phyloP scores from a whole-genome alignment of 305 asterid genomes.

The Fraxinus platypoda region DNA sequence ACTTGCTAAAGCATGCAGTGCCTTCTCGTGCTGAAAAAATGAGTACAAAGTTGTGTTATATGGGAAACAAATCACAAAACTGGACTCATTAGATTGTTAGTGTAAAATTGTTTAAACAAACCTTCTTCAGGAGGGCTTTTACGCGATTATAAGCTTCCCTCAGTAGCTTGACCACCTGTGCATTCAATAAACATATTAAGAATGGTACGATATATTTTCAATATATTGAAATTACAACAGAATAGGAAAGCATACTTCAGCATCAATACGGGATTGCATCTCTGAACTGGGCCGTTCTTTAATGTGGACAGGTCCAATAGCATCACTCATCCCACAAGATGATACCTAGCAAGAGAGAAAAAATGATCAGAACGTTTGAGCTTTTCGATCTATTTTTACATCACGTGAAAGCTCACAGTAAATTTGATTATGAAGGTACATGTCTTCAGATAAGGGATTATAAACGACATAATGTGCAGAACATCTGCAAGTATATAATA shows the following conservation, averaged over 20 bases:
- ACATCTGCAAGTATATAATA: background rate
- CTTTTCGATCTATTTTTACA: background rate
- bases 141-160: slow-evolving; percentile 92
- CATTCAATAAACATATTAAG: slow-evolving; percentile 14
- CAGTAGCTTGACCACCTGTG: slow-evolving; percentile 81
- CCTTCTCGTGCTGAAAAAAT: slow-evolving; percentile 72
- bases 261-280: slow-evolving; percentile 88
- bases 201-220: background rate
- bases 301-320: slow-evolving; percentile 87
- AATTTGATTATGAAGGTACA: background rate
- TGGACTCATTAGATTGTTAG: background rate
- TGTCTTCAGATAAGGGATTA: background rate
- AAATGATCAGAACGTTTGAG: background rate
- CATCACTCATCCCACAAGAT: slow-evolving; percentile 90
- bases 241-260: slow-evolving; percentile 61
- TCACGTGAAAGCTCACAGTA: background rate
- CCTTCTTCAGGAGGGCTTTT: slow-evolving; percentile 85
- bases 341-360: slow-evolving; percentile 52
- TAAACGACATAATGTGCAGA: background rate
- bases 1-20: slow-evolving; percentile 81
- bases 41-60: background rate
- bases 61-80: background rate
- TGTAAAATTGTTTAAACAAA: slow-evolving; percentile 21
- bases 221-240: slow-evolving; percentile 9
- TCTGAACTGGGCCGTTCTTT: slow-evolving; percentile 92